phyloP scores from a whole-genome alignment of 768 basidiomycete species.

The Termitomyces sp. region DNA sequence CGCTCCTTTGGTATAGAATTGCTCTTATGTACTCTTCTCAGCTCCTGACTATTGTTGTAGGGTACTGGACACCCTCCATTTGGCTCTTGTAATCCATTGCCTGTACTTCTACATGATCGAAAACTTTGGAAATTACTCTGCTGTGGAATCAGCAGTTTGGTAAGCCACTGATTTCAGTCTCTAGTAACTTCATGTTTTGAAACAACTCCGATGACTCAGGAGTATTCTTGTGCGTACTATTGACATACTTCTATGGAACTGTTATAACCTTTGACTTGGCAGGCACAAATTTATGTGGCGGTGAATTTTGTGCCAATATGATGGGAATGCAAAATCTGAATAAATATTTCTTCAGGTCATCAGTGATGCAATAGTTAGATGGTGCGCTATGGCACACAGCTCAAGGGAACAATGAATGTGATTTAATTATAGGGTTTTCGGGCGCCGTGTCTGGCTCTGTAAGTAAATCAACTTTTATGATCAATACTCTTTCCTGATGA shows the following conservation, averaged over 20 bases:
- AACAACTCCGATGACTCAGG: not conserved
- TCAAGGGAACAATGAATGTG: not conserved
- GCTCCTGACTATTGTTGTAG: not conserved
- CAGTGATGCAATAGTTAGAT: not conserved
- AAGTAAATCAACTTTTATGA: not conserved
- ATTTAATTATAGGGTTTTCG: not conserved
- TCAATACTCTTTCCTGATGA: not conserved
- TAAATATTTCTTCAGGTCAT: not conserved
- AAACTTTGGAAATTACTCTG: not conserved
- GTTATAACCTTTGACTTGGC: not conserved
- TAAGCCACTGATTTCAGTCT: not conserved
- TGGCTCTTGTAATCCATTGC: not conserved
- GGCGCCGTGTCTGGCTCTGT: not conserved
- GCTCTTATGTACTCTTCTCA: not conserved
- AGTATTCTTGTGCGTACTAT: not conserved
- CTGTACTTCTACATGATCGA: not conserved
- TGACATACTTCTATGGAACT: not conserved
- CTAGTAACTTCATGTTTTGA: not conserved
- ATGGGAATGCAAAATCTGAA: not conserved
- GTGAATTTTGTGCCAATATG: not conserved
- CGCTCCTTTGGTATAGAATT: conserved; percentile 1
- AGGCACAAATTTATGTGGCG: not conserved
- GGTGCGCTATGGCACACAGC: not conserved
- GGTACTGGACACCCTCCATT: conserved; percentile 3
- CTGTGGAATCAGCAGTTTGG: not conserved